Conservation (phyloP, 805 yeast species). For the Cyberlindnera xishuangbannaensis region DNA sequence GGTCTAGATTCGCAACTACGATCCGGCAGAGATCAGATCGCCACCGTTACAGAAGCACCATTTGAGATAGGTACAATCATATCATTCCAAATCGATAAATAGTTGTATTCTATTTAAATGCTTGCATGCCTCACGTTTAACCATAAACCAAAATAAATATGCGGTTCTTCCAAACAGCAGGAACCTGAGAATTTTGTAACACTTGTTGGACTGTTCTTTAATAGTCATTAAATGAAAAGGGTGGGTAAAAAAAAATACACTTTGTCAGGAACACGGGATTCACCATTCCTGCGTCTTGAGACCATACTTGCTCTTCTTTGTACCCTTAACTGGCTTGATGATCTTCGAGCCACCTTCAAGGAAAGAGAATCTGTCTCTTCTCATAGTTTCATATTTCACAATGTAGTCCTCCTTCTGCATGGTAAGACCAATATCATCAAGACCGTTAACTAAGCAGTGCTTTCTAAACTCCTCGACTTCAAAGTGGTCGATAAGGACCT, state of each 20-base stretch:
- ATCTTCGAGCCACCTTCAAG: conserved; percentile 82
- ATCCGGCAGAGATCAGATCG: too few species aligned
- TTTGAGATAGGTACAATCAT: conserved; percentile 16
- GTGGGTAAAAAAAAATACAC: too few species aligned
- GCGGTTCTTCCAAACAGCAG: conserved; percentile 1
- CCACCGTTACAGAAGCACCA: too few species aligned
- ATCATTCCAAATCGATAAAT: conserved; percentile 13
- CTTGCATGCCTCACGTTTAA: not conserved
- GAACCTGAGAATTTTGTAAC: not conserved
- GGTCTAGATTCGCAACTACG: too few species aligned
- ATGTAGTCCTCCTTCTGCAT: conserved; percentile 82
- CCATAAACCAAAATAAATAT: conserved; percentile 8
- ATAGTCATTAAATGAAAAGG: not conserved
- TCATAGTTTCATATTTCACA: conserved; percentile 61
- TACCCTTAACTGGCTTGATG: conserved; percentile 58
- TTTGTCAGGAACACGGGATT: conserved; percentile 11
- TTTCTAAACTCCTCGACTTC: conserved; percentile 90
- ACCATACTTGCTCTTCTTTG: conserved; percentile 65
- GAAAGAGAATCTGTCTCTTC: conserved; percentile 82
- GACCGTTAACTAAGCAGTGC: conserved; percentile 90
- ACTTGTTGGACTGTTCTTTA: not conserved
- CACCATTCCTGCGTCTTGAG: conserved; percentile 73
- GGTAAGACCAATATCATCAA: conserved; percentile 95
- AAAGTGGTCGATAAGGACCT: conserved; percentile 73
- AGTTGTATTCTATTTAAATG: conserved; percentile 7